phyloP scores from a whole-genome alignment of 2,329 filamentous ascomycete species.

The Pyrenochaeta sp. region DNA sequence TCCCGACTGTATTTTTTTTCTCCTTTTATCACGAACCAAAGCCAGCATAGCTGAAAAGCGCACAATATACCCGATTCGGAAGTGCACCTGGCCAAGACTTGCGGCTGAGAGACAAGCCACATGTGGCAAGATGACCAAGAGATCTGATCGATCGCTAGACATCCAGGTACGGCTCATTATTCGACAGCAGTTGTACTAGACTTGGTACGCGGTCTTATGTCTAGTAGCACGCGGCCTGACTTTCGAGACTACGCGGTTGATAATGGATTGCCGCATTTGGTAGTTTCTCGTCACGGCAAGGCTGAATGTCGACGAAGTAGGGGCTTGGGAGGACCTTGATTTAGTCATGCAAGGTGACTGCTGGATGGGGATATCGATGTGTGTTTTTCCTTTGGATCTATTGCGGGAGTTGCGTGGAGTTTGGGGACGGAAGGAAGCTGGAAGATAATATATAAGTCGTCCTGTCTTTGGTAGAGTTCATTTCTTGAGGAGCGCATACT shows the following conservation, averaged over 20 bases:
- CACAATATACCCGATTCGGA: background rate
- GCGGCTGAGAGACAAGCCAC: background rate
- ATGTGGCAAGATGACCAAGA: background rate
- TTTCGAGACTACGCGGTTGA: too few species aligned
- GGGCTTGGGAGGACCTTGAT: background rate
- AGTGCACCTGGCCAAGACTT: background rate
- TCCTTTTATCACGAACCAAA: too few species aligned
- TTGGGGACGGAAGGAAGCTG: background rate
- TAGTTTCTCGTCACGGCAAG: background rate
- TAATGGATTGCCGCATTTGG: background rate
- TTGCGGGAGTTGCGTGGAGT: background rate
- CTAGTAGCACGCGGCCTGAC: background rate
- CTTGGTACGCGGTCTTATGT: background rate
- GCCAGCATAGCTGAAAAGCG: too few species aligned
- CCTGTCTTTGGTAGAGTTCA: too few species aligned
- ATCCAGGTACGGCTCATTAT: background rate
- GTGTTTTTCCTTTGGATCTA: background rate
- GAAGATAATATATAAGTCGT: background rate
- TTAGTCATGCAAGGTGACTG: background rate
- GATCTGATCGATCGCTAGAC: background rate
- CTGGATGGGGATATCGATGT: background rate
- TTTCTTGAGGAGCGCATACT: too few species aligned
- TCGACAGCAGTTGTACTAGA: background rate
- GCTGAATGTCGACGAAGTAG: background rate
- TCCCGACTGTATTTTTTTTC: too few species aligned